phyloP scores from a whole-genome alignment of 805 yeast genomes.

The Candida stauntonica region DNA sequence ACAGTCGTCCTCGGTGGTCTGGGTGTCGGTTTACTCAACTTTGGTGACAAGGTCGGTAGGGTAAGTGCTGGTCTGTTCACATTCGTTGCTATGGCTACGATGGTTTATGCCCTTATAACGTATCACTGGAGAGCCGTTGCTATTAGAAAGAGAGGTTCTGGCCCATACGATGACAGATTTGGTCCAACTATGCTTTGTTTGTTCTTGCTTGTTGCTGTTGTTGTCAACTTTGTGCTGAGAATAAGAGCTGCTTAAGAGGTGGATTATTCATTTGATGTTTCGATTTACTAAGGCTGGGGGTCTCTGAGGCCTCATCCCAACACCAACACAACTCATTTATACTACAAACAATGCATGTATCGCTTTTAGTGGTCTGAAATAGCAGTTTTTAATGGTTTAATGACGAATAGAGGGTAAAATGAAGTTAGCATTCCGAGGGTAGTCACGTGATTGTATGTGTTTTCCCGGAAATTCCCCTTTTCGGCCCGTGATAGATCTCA shows the following conservation, averaged over 20 bases:
- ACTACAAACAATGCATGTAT: background rate
- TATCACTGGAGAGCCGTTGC: slow-evolving; percentile 99
- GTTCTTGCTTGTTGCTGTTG: slow-evolving; percentile 88
- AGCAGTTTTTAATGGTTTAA: no score
- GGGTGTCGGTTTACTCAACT: slow-evolving; percentile 92
- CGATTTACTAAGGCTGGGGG: background rate
- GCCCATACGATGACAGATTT: slow-evolving; percentile 98
- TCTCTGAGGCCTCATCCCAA: no score
- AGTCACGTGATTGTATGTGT: no score
- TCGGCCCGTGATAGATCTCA: no score
- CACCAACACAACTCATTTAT: no score
- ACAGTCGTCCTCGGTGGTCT: slow-evolving; percentile 97
- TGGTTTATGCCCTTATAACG: slow-evolving; percentile 91
- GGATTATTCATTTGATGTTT: background rate
- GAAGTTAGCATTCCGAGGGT: no score
- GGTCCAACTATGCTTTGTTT: slow-evolving; percentile 98
- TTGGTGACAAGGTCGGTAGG: slow-evolving; percentile 92
- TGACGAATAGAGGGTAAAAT: no score
- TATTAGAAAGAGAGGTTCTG: slow-evolving; percentile 93
- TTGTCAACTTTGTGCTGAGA: slow-evolving; percentile 86
- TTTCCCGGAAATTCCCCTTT: background rate
- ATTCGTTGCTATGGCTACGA: slow-evolving; percentile 94
- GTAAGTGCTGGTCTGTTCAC: slow-evolving; percentile 93
- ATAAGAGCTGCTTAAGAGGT: slow-evolving; percentile 18
- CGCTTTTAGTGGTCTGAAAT: no score